Conservation (phyloP, 2,329 filamentous ascomycete genomes). For the Fusarium sp. region DNA sequence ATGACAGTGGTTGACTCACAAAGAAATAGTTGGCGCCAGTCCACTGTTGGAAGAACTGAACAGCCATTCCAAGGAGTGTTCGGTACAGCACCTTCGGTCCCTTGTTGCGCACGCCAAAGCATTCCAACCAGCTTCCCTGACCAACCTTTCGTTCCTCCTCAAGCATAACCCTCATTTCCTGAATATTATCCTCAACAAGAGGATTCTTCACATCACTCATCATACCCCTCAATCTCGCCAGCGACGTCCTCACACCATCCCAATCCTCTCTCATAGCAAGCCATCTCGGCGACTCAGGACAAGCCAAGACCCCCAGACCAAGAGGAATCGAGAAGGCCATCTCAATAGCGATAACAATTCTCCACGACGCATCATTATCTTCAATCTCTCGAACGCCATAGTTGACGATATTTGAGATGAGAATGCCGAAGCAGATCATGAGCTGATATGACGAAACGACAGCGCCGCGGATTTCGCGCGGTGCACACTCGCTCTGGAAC, state of each 20-base stretch:
- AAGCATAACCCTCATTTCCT: constrained; percentile 62
- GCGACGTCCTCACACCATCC: constrained; percentile 58
- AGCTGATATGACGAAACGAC: constrained; percentile 76
- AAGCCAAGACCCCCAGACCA: constrained; percentile 60
- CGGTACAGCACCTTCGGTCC: constrained; percentile 70
- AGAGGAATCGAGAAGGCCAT: constrained; percentile 63
- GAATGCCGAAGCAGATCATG: constrained; percentile 77
- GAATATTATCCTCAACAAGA: constrained; percentile 60
- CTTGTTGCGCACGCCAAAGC: constrained; percentile 63
- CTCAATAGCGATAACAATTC: constrained; percentile 68
- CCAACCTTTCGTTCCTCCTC: constrained; percentile 57
- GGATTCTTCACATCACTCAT: constrained; percentile 57
- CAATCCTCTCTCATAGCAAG: constrained; percentile 59
- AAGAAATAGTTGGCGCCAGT: constrained; percentile 71
- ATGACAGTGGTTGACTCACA: constrained; percentile 55
- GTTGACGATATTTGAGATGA: constrained; percentile 65
- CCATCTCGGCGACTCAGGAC: constrained; percentile 68
- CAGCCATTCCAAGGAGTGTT: constrained; percentile 67
- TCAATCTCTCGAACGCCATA: constrained; percentile 59
- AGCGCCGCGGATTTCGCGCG: constrained; percentile 70
- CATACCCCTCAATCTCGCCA: constrained; percentile 63
- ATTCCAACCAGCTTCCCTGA: constrained; percentile 65
- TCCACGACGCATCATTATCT: constrained; percentile 62
- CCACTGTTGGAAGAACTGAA: constrained; percentile 76
- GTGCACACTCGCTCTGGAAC: constrained; percentile 72